A percentile compares a stretch with the other conserved stretches of the same genome.
Conservation (phyloP, 2,329 filamentous ascomycete species). For the Monilinia fructigena region DNA sequence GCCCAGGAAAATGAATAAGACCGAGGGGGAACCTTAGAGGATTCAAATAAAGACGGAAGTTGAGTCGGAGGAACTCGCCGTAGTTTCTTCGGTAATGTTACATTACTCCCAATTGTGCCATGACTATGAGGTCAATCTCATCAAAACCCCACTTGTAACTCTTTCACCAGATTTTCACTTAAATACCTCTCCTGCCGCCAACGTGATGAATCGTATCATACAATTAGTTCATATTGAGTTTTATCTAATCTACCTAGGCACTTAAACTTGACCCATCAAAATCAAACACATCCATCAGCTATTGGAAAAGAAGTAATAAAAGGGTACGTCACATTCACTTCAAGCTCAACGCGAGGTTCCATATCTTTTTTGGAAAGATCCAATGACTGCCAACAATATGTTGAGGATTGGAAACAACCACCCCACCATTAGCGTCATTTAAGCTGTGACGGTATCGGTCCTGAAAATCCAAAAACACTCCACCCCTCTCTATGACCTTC, state of each 20-base stretch:
- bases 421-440: constrained; percentile 31
- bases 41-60: constrained; percentile 5
- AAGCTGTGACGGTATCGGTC: constrained; percentile 28
- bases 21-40: background rate
- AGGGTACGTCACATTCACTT: constrained; percentile 12
- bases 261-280: background rate
- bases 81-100: constrained; percentile 18
- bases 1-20: constrained; percentile 5
- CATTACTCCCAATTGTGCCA: background rate
- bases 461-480: constrained; percentile 24
- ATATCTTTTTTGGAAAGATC: constrained; percentile 10
- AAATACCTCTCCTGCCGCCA: background rate
- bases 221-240: background rate
- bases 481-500: constrained; percentile 15
- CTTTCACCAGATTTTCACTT: background rate
- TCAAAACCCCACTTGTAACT: constrained; percentile 19
- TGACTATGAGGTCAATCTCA: constrained; percentile 17
- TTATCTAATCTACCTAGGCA: background rate
- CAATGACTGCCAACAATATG: constrained; percentile 18
- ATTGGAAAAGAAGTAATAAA: background rate
- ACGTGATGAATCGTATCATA: background rate
- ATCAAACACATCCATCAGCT: background rate
- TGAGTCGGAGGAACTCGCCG: constrained; percentile 21
- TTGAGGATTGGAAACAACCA: constrained; percentile 21
- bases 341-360: constrained; percentile 5